Evolutionary conservation across 2,329 filamentous ascomycete genomes (phyloP).

Genomic region (Mycosphaerella sp.): DNA sequence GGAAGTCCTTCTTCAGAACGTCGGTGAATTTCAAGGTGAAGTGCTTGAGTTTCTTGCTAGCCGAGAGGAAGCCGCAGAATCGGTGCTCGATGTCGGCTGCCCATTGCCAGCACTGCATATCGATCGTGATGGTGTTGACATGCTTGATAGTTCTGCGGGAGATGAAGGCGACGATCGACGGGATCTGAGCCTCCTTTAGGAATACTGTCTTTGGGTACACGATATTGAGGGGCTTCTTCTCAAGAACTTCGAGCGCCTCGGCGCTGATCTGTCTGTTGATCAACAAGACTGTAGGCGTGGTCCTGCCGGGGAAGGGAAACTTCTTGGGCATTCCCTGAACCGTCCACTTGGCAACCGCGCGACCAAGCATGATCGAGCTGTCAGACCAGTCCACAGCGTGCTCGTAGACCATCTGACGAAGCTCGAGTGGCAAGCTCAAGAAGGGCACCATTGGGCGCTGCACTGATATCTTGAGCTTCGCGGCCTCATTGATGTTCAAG

Average conservation of each 20-base stretch:
- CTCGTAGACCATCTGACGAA: slow-evolving; percentile 30
- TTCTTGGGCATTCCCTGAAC: slow-evolving; percentile 2
- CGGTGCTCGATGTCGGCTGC: slow-evolving; percentile 20
- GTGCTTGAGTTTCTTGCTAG: slow-evolving; percentile 14
- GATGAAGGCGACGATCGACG: slow-evolving; percentile 25
- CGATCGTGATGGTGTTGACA: slow-evolving; percentile 22
- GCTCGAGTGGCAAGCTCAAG: slow-evolving; percentile 24
- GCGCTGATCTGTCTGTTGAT: slow-evolving; percentile 33
- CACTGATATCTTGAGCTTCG: slow-evolving; percentile 21
- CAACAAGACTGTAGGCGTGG: slow-evolving; percentile 33
- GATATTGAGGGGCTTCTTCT: slow-evolving; percentile 28
- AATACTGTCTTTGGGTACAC: slow-evolving; percentile 16
- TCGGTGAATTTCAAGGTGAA: slow-evolving; percentile 24
- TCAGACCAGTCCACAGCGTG: slow-evolving; percentile 24
- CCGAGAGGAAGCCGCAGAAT: slow-evolving; percentile 16
- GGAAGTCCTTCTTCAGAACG: slow-evolving; percentile 18
- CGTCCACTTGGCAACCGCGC: slow-evolving; percentile 18
- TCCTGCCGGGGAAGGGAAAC: slow-evolving; percentile 11
- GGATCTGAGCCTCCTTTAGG: slow-evolving; percentile 8
- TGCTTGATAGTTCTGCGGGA: slow-evolving; percentile 18
- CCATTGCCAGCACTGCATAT: slow-evolving; percentile 28
- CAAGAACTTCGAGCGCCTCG: slow-evolving; percentile 30
- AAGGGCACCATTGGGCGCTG: slow-evolving; percentile 13
- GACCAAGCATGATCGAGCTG: slow-evolving; percentile 15
- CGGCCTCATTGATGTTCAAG: slow-evolving; percentile 21